phyloP scores from a whole-genome alignment of 2,329 filamentous ascomycete genomes.

The Celoporthe dispersa region DNA sequence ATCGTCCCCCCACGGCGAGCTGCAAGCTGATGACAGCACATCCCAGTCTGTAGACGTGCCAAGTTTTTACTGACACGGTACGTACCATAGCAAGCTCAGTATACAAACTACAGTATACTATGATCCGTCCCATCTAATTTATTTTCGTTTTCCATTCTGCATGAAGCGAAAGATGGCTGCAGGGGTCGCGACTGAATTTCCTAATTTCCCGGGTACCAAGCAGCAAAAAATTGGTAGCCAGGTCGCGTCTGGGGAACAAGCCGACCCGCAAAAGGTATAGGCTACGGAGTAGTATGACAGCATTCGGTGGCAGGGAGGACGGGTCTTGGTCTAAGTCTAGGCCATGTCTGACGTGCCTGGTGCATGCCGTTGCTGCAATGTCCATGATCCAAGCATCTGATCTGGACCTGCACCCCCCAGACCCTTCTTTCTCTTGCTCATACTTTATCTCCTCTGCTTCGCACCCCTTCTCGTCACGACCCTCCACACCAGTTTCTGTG shows the following conservation, averaged over 20 bases:
- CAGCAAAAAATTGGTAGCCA: not conserved
- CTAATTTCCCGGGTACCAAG: not conserved
- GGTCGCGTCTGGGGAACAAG: slow-evolving; percentile 1
- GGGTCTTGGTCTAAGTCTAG: not conserved
- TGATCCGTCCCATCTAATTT: no score
- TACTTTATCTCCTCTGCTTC: not conserved
- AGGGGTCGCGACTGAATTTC: not conserved
- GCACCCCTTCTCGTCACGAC: not conserved
- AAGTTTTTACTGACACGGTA: not conserved
- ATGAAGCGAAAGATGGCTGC: not conserved
- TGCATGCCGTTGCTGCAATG: not conserved
- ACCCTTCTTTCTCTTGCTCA: not conserved
- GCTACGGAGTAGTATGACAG: slow-evolving; percentile 7
- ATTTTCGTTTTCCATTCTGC: not conserved
- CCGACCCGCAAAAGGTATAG: not conserved
- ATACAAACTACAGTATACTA: not conserved
- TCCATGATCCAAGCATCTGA: not conserved
- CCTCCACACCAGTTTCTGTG: not conserved
- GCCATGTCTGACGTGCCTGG: not conserved
- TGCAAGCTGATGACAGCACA: not conserved
- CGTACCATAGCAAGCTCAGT: not conserved
- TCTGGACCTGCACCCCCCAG: not conserved
- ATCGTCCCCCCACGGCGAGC: not conserved
- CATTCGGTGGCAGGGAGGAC: not conserved
- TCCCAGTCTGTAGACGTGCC: not conserved